Evolutionary conservation across 2,329 filamentous ascomycete species (phyloP).

Genomic region (Colletotrichum tanaceti): DNA sequence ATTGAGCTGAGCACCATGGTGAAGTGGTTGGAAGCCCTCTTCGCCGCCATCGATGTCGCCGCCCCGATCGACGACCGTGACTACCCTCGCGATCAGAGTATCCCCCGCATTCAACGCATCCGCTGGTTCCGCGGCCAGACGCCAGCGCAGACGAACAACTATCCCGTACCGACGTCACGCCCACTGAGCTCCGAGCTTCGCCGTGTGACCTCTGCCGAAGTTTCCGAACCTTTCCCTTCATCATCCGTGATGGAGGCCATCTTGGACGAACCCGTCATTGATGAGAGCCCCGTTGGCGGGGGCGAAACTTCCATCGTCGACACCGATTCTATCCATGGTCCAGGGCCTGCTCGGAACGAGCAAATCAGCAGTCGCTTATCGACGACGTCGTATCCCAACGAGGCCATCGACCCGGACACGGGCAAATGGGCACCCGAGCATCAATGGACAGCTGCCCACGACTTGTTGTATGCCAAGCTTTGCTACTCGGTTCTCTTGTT

Average conservation of each 20-base stretch:
- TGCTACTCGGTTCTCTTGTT: slow-evolving; percentile 70
- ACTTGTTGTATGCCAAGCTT: slow-evolving; percentile 69
- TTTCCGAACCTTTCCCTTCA: slow-evolving; percentile 24
- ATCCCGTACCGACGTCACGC: slow-evolving; percentile 37
- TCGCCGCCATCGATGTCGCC: slow-evolving; percentile 79
- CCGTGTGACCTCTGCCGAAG: slow-evolving; percentile 19
- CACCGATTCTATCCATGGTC: slow-evolving; percentile 29
- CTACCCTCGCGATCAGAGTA: slow-evolving; percentile 70
- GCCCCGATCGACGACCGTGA: slow-evolving; percentile 77
- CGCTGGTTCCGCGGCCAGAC: slow-evolving; percentile 60
- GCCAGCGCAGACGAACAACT: slow-evolving; percentile 46
- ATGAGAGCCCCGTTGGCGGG: slow-evolving; percentile 9
- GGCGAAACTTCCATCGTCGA: slow-evolving; percentile 23
- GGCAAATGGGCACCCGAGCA: slow-evolving; percentile 69
- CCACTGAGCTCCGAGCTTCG: slow-evolving; percentile 27
- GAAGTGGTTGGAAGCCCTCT: slow-evolving; percentile 75
- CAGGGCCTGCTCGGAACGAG: slow-evolving; percentile 38
- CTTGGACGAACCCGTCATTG: slow-evolving; percentile 33
- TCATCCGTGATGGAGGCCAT: slow-evolving; percentile 24
- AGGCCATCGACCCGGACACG: slow-evolving; percentile 59
- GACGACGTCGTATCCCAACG: slow-evolving; percentile 59
- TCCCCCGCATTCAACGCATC: slow-evolving; percentile 67
- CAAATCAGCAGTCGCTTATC: slow-evolving; percentile 54
- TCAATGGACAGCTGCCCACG: slow-evolving; percentile 66
- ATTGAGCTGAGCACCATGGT: slow-evolving; percentile 73